Evolutionary conservation across 2,329 filamentous ascomycete genomes (phyloP).

Genomic region (Botrytis pseudocinerea): DNA sequence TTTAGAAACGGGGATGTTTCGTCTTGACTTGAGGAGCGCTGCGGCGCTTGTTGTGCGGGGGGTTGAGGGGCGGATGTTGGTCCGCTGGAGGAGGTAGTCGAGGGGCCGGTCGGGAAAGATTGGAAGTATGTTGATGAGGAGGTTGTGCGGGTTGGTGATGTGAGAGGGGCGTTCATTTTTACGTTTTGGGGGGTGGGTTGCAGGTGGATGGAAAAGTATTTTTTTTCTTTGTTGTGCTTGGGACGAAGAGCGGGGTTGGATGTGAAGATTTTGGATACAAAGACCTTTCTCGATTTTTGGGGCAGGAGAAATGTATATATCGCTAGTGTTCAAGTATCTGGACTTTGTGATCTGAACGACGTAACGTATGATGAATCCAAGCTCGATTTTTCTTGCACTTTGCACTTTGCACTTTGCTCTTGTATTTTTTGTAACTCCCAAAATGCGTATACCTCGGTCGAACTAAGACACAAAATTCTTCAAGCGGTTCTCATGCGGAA

Average conservation of each 20-base stretch:
- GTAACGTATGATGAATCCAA: conserved; percentile 1
- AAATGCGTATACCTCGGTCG: conserved; percentile 13
- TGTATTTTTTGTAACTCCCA: neutral
- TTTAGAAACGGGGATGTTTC: conserved; percentile 67
- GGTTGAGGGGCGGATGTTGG: conserved; percentile 29
- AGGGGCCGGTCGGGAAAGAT: conserved; percentile 27
- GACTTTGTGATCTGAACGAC: neutral
- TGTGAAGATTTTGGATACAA: neutral
- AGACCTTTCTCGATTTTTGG: neutral
- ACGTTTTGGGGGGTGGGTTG: neutral
- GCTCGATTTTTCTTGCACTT: neutral
- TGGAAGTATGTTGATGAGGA: conserved; percentile 31
- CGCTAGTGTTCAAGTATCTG: neutral
- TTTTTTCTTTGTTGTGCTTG: neutral
- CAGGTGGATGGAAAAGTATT: neutral
- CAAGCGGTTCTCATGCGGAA: conserved; percentile 6
- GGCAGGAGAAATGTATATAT: neutral
- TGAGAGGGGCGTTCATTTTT: conserved; percentile 22
- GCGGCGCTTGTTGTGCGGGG: conserved; percentile 26
- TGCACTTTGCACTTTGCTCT: neutral
- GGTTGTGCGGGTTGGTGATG: conserved; percentile 36
- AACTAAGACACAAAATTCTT: neutral
- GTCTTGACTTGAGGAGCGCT: conserved; percentile 42
- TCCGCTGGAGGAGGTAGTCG: conserved; percentile 22
- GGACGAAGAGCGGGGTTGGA: neutral